phyloP scores from a whole-genome alignment of 768 basidiomycete species.

The Rhizopogon rudus region DNA sequence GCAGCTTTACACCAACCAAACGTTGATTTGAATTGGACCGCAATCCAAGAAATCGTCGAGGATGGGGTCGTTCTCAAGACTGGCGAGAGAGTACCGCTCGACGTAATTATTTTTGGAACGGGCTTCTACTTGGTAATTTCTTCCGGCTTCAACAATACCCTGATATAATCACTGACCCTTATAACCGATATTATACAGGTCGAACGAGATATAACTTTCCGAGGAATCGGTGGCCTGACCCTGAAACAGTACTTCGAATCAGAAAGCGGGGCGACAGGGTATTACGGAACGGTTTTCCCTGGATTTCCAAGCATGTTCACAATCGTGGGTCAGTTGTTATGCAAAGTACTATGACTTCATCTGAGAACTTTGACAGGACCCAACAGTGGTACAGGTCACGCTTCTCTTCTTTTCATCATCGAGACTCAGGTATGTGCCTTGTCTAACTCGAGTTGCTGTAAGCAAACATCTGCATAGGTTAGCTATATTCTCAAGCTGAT shows the following conservation, averaged over 20 bases:
- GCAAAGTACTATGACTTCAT: neutral
- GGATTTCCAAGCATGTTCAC: constrained; percentile 53
- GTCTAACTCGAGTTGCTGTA: neutral
- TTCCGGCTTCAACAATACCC: neutral
- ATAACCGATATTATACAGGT: constrained; percentile 2
- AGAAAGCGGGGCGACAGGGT: constrained; percentile 47
- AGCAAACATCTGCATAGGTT: constrained; percentile 32
- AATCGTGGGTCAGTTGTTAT: constrained; percentile 36
- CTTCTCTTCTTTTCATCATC: constrained; percentile 50
- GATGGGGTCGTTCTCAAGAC: constrained; percentile 46
- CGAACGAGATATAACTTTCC: constrained; percentile 16
- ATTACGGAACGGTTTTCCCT: constrained; percentile 48
- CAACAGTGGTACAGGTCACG: constrained; percentile 54
- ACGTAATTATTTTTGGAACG: constrained; percentile 55
- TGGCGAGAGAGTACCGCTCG: constrained; percentile 45
- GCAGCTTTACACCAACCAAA: constrained; percentile 48
- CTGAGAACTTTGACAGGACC: constrained; percentile 33
- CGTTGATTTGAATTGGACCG: constrained; percentile 44
- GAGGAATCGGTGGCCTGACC: constrained; percentile 38
- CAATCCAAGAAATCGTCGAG: constrained; percentile 42
- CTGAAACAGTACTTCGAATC: constrained; percentile 41
- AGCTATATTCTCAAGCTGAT: constrained; percentile 44
- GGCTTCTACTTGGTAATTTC: constrained; percentile 44
- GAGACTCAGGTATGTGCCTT: constrained; percentile 44
- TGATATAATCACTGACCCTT: neutral